phyloP scores from a whole-genome alignment of 2,329 filamentous ascomycete genomes.

The Bipolaris gigantea region DNA sequence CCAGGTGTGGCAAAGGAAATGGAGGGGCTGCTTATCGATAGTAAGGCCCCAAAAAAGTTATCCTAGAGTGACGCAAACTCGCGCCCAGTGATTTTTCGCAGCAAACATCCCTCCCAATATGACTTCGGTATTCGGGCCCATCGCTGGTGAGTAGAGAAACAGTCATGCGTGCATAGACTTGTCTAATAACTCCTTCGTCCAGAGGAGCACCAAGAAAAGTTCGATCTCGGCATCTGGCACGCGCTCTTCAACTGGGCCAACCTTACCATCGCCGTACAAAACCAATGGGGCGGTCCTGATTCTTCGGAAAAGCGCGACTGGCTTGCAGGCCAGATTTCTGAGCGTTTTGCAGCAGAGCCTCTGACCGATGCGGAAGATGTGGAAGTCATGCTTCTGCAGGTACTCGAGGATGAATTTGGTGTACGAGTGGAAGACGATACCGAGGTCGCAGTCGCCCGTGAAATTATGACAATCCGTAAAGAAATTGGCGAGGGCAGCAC shows the following conservation, averaged over 20 bases:
- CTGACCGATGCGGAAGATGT: constrained; percentile 76
- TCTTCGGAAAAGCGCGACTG: constrained; percentile 89
- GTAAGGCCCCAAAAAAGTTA: constrained; percentile 6
- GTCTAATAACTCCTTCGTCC: constrained; percentile 5
- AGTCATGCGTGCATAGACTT: background rate
- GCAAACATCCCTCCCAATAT: constrained; percentile 3
- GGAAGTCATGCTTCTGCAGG: constrained; percentile 80
- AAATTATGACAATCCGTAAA: constrained; percentile 69
- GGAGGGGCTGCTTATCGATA: constrained; percentile 11
- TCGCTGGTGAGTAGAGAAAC: constrained; percentile 1
- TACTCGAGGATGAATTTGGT: constrained; percentile 96
- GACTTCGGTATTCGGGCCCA: constrained; percentile 11
- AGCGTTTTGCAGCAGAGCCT: constrained; percentile 66
- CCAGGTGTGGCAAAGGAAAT: background rate
- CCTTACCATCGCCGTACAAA: constrained; percentile 82
- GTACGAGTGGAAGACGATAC: constrained; percentile 90
- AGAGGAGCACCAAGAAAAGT: constrained; percentile 38
- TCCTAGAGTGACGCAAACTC: constrained; percentile 5
- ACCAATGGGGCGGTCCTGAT: constrained; percentile 84
- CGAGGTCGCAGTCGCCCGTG: constrained; percentile 69
- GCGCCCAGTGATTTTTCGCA: constrained; percentile 4
- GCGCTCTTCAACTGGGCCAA: constrained; percentile 85
- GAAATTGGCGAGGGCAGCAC: constrained; percentile 68
- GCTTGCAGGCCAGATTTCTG: constrained; percentile 85
- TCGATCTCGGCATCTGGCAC: constrained; percentile 87